Base-by-base conservation (phyloP, 306 rosid species). In the Pterocarpus santalinus region DNA sequence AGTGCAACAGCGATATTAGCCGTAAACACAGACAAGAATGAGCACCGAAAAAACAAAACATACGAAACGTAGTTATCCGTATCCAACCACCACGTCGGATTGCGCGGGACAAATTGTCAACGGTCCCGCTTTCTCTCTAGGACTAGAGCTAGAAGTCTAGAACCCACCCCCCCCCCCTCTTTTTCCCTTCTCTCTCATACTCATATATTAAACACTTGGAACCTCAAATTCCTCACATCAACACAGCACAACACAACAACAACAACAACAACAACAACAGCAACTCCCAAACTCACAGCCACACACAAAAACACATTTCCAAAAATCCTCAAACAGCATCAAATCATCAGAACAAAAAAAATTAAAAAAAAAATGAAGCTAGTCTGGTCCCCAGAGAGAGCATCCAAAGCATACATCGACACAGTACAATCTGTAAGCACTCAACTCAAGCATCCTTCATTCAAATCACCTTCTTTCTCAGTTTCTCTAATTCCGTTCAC, bases 401-500 rank as follows among this genome's bases (percentile, higher is more conserved):
- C 99, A 38, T 88, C 94, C 4, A 93, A 90, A 80, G 99, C 99
- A 51, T 95, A 95, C 84, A 89, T 95, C 81, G 89, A 95, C 38
- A 95, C 99, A 9, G 97, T 95, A 13, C 84, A 91, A 93, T 85
- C 87, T 7, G 97, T 92, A 84, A 90, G 97, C 80, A 69, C 7
- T 22, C 28, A 22, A 22, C 28, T 22, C 28, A 22, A 22, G 28
- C 28, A 22, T 22, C 28, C 0, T 22, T 22, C 13, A 9, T 32
- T 60, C 34, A 13, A 61, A 32, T 0, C 8, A 62, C 6, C n/a
- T 63, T 34, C 16, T 22, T 22, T 22, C 28, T 22, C 28, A 22
- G 3, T 8, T 16, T 47, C 53, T 47, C 49, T 43, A 22, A 22
- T 22, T 43, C 41, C 5, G 5, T 6, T 38, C 41, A 51, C 16